Conservation (phyloP, 129 eudicot species). For the Apium graveolens region DNA sequence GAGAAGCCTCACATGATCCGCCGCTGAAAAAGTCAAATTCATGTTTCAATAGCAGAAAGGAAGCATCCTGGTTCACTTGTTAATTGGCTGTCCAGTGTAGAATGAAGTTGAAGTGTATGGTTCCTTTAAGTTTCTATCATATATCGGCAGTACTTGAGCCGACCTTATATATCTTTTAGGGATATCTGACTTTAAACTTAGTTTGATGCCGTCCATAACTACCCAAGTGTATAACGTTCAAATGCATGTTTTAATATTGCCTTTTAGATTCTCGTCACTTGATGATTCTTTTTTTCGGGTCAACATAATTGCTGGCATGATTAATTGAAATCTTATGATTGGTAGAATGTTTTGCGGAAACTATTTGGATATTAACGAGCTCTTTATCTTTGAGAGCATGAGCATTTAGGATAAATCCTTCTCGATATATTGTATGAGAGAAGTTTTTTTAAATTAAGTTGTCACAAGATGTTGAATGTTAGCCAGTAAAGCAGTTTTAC, state of each 20-base stretch:
- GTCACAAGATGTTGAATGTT: slow-evolving; percentile 1
- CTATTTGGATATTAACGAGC: not conserved
- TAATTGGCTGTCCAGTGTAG: slow-evolving; percentile 31
- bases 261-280: not conserved
- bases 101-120: slow-evolving; percentile 34
- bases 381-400: not conserved
- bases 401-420: not conserved
- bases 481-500: not conserved
- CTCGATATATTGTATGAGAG: not conserved
- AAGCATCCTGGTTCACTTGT: slow-evolving; percentile 21
- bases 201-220: not conserved
- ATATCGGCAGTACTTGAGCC: slow-evolving; percentile 23
- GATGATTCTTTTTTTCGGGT: not conserved
- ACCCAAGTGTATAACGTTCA: not conserved
- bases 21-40: slow-evolving; percentile 36
- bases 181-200: slow-evolving; percentile 16
- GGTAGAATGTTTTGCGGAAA: not conserved
- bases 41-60: slow-evolving; percentile 15
- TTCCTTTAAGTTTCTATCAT: slow-evolving; percentile 32
- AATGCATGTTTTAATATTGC: not conserved
- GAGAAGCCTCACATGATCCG: slow-evolving; percentile 56
- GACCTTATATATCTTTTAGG: slow-evolving; percentile 15
- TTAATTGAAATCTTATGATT: not conserved
- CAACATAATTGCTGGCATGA: not conserved
- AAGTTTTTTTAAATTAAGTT: not conserved